Evolutionary conservation across 192 early-diverging fungal species (phyloP).

Genomic region (Podila epicladia): DNA sequence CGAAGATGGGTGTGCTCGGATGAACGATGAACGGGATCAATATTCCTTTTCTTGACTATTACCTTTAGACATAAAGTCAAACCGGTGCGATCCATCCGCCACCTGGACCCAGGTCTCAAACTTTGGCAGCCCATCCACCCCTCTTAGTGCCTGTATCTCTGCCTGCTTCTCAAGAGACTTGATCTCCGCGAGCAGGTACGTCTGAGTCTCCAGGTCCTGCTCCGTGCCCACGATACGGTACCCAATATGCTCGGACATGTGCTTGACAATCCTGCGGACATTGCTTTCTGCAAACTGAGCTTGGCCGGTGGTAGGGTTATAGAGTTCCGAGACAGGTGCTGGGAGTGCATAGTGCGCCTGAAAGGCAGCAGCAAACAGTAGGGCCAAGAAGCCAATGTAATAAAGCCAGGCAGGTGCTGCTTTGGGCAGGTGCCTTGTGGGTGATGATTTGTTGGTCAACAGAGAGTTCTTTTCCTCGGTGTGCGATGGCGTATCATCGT

Average conservation of each 20-base stretch:
- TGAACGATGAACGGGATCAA: too few relatives aligned
- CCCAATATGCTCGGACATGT: conserved; percentile 65
- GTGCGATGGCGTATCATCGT: not conserved
- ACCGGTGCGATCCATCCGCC: conserved; percentile 69
- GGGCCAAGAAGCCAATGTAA: conserved; percentile 21
- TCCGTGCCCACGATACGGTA: conserved; percentile 64
- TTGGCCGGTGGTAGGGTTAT: conserved; percentile 37
- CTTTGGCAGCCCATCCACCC: conserved; percentile 26
- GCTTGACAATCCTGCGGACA: conserved; percentile 58
- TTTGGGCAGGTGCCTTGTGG: not conserved
- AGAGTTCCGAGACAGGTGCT: conserved; percentile 20
- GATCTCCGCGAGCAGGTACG: conserved; percentile 29
- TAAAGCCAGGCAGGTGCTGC: not conserved
- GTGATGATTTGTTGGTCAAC: not conserved
- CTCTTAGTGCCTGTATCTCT: not conserved
- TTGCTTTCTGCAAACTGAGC: conserved; percentile 67
- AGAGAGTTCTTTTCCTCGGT: not conserved
- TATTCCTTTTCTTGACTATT: not conserved
- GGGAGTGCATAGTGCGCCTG: conserved; percentile 27
- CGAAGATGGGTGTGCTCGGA: too few relatives aligned
- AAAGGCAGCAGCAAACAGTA: conserved; percentile 8
- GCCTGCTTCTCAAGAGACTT: conserved; percentile 17
- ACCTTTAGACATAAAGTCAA: conserved; percentile 79
- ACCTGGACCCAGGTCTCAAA: conserved; percentile 69
- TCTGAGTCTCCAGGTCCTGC: conserved; percentile 33